These are phyloP conservation scores for Aspergillus fumigatus DNA, from an alignment of 2,329 filamentous ascomycete genomes.

Conservation along the genomic window DNA sequence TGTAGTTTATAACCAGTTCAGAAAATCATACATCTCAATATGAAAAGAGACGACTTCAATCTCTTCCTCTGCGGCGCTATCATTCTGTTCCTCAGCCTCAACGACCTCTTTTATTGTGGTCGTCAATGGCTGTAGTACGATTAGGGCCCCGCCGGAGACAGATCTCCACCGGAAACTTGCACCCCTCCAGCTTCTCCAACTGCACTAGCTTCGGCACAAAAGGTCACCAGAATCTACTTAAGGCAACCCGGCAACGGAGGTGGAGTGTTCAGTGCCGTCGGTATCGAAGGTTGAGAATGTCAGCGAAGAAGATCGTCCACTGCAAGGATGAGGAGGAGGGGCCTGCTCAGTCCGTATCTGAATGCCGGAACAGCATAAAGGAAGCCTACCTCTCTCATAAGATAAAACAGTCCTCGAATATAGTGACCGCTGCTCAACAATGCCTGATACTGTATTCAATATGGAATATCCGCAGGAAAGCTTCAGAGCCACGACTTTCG, in stretches of 20 bases:
- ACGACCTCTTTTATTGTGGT: no score
- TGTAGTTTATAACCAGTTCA: no score
- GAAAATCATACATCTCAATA: no score
- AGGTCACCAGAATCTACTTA: not conserved
- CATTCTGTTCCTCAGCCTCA: no score
- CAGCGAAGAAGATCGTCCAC: not conserved
- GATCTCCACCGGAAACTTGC: not conserved
- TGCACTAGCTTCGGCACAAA: not conserved
- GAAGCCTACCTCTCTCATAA: not conserved
- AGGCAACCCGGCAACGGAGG: not conserved
- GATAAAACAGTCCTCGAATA: not conserved
- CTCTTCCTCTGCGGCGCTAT: no score
- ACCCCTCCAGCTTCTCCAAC: not conserved
- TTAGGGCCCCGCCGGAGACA: not conserved
- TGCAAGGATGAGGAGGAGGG: not conserved
- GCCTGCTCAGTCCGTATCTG: not conserved
- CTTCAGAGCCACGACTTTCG: constrained; percentile 33
- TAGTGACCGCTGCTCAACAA: not conserved
- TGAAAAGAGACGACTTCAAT: no score
- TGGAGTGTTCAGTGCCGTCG: not conserved
- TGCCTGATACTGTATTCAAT: not conserved
- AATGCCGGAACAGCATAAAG: not conserved
- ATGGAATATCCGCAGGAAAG: constrained; percentile 43
- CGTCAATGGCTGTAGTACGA: not conserved
- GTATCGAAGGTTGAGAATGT: not conserved